phyloP scores from a whole-genome alignment of 345 rosid genomes.

The Eucalyptus microcorys region DNA sequence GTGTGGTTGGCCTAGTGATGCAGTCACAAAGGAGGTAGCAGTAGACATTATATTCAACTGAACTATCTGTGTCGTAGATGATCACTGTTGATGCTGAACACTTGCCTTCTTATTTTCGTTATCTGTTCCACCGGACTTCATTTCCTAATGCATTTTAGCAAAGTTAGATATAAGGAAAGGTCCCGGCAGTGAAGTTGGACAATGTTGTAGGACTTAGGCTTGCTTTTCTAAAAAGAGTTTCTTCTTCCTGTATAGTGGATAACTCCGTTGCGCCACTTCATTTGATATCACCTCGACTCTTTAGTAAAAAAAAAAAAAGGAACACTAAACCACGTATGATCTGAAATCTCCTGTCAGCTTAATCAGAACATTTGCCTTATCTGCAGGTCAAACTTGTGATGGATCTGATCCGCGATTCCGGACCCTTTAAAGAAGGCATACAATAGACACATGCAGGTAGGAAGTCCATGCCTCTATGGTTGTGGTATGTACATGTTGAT shows the following conservation, averaged over 20 bases:
- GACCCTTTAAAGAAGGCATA: slow-evolving; percentile 72
- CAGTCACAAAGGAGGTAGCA: neutral
- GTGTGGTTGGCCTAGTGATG: neutral
- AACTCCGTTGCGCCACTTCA: no score
- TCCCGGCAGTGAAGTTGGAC: neutral
- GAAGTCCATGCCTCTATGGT: neutral
- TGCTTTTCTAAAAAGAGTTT: neutral
- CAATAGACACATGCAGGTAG: neutral
- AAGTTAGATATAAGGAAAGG: neutral
- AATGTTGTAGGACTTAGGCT: neutral
- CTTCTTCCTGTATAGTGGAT: neutral
- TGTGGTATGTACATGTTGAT: neutral
- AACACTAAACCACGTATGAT: neutral
- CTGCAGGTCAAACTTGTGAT: slow-evolving; percentile 64
- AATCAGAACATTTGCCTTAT: neutral
- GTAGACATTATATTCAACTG: neutral
- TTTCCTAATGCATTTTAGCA: neutral
- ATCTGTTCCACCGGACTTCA: neutral
- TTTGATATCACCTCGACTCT: no score
- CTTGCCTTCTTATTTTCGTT: neutral
- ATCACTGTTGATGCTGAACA: neutral
- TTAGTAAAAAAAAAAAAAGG: no score
- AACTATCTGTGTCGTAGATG: neutral
- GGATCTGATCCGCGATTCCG: slow-evolving; percentile 54
- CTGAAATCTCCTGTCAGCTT: neutral